These are phyloP conservation scores for Neospermospora avenae DNA, from an alignment of 2,329 filamentous ascomycete species.

Conservation along the genomic window DNA sequence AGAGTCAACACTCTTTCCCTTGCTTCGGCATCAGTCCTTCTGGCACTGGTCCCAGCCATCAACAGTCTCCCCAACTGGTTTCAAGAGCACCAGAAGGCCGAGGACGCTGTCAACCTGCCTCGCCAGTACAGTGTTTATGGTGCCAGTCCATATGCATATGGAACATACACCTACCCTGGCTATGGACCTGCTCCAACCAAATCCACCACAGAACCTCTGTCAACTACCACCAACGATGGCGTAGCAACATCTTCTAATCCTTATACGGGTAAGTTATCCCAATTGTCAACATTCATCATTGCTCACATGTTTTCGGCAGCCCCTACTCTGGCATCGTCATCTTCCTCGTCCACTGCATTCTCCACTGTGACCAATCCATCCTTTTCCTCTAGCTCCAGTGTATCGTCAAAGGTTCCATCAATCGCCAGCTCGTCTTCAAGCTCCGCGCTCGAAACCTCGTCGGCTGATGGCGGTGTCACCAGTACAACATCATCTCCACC, in stretches of 20 bases:
- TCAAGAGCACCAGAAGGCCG: constrained; percentile 17
- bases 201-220: not conserved
- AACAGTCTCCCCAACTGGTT: constrained; percentile 26
- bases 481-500: constrained; percentile 7
- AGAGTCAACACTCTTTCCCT: constrained; percentile 17
- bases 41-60: constrained; percentile 20
- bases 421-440: not conserved
- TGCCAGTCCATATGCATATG: constrained; percentile 13
- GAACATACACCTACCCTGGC: constrained; percentile 28
- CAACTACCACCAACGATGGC: constrained; percentile 2
- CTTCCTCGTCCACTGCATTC: not conserved
- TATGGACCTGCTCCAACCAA: constrained; percentile 29
- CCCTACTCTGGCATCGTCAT: not conserved
- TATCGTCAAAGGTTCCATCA: not conserved
- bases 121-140: constrained; percentile 29
- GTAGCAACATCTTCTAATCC: not conserved
- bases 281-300: not conserved
- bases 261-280: not conserved
- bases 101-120: constrained; percentile 18
- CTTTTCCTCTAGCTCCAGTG: not conserved
- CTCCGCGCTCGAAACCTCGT: not conserved
- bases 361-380: not conserved
- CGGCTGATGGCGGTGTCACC: constrained; percentile 5
- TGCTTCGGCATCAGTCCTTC: constrained; percentile 18
- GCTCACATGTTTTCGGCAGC: not conserved